Conservation (phyloP, 306 rosid species). For the Urtica urens region DNA sequence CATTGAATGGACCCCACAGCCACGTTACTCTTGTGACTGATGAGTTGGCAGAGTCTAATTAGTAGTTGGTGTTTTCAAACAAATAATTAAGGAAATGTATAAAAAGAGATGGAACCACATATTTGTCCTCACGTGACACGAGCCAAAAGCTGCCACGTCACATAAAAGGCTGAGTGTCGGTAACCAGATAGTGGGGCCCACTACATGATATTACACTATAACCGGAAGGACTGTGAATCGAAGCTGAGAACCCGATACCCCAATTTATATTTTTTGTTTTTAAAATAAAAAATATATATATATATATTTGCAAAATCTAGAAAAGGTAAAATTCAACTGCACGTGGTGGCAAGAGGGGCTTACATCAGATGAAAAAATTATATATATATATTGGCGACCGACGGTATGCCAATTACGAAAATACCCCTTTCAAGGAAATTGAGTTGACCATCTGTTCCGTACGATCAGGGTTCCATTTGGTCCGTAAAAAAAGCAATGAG, state of each 20-base stretch:
- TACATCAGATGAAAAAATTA: slow-evolving; percentile 2
- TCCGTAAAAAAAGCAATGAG: no score
- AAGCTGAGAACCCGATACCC: background rate
- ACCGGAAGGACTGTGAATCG: background rate
- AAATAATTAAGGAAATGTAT: slow-evolving; percentile 9
- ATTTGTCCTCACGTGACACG: slow-evolving; percentile 24
- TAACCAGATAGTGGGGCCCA: slow-evolving; percentile 23
- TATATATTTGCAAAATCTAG: background rate
- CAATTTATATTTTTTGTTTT: background rate
- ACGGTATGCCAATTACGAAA: background rate
- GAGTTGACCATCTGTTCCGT: slow-evolving; percentile 12
- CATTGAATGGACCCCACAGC: slow-evolving; percentile 18
- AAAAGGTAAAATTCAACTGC: slow-evolving; percentile 18
- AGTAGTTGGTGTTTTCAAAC: background rate
- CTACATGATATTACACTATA: slow-evolving; percentile 1
- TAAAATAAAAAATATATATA: background rate
- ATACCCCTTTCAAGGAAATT: background rate
- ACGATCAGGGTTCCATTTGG: slow-evolving; percentile 11
- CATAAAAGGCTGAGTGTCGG: slow-evolving; percentile 54
- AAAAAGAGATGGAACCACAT: slow-evolving; percentile 5
- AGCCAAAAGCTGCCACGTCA: slow-evolving; percentile 28
- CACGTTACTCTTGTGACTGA: slow-evolving; percentile 15
- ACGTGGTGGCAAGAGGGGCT: slow-evolving; percentile 52
- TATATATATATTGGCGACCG: no score
- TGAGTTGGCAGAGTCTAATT: slow-evolving; percentile 22